Percentiles rank a stretch among this genome's conserved stretches.
Conservation (phyloP, 441 rosid genomes). For the Kokia cookei region DNA sequence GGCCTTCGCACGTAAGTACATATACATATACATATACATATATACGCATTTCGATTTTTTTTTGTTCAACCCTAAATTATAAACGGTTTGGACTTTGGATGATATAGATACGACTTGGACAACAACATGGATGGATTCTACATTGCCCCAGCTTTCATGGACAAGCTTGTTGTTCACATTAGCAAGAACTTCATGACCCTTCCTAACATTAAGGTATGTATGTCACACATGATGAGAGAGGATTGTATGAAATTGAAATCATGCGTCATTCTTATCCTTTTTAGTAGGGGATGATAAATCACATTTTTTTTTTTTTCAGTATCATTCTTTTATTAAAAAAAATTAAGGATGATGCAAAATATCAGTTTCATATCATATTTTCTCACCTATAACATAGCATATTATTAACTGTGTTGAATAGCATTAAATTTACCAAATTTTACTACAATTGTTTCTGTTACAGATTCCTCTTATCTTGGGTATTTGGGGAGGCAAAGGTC, state of each 20-base stretch:
- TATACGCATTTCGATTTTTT: no score
- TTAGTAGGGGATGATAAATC: no score
- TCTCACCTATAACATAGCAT: no score
- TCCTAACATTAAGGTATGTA: conserved; percentile 79
- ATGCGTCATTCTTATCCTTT: no score
- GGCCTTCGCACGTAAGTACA: conserved; percentile 64
- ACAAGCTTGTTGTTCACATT: conserved; percentile 93
- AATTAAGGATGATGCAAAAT: no score
- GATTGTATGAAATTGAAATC: no score
- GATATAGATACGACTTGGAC: conserved; percentile 61
- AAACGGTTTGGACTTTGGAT: conserved; percentile 2
- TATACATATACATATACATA: not conserved
- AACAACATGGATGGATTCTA: conserved; percentile 75
- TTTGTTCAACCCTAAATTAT: no score
- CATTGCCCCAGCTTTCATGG: conserved; percentile 98
- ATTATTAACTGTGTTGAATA: not conserved
- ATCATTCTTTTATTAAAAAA: no score
- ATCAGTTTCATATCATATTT: no score
- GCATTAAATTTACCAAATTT: not conserved
- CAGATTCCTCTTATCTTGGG: conserved; percentile 96
- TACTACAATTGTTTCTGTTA: not conserved
- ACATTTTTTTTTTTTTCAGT: no score
- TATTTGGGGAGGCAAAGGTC: conserved; percentile 99
- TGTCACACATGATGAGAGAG: no score
- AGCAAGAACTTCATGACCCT: conserved; percentile 90